These are phyloP conservation scores for Cytospora chrysosperma DNA, from an alignment of 2,329 filamentous ascomycete genomes.

Conservation along the genomic window DNA sequence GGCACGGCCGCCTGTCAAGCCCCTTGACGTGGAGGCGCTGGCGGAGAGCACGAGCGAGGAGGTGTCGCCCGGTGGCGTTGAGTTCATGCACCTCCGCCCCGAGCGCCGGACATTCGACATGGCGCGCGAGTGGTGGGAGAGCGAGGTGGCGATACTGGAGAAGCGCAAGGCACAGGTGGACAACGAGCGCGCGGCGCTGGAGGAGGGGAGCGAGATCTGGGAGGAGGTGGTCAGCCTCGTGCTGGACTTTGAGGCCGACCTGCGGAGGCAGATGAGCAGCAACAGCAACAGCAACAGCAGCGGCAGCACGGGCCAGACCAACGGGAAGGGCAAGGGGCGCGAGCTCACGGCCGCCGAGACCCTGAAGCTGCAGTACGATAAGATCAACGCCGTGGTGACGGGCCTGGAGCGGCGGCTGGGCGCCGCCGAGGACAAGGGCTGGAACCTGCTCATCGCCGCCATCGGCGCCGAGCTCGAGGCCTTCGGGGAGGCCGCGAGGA, in stretches of 20 bases:
- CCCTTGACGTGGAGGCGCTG: slow-evolving; percentile 50
- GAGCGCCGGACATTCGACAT: slow-evolving; percentile 67
- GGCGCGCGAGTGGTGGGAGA: slow-evolving; percentile 69
- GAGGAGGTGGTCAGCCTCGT: slow-evolving; percentile 59
- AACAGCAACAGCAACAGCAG: no score
- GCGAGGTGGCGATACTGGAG: slow-evolving; percentile 58
- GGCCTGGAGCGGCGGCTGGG: slow-evolving; percentile 55
- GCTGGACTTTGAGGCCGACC: slow-evolving; percentile 61
- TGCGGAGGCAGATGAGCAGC: slow-evolving; percentile 54
- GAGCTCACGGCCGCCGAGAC: slow-evolving; percentile 37
- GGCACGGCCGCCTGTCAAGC: slow-evolving; percentile 53
- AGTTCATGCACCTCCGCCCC: slow-evolving; percentile 60
- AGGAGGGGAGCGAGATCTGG: slow-evolving; percentile 68
- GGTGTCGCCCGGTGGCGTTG: slow-evolving; percentile 42
- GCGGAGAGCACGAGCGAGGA: slow-evolving; percentile 18
- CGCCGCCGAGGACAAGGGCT: slow-evolving; percentile 59
- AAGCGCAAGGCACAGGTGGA: slow-evolving; percentile 56
- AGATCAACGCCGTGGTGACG: slow-evolving; percentile 56
- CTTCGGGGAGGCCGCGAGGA: slow-evolving; percentile 34
- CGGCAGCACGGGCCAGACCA: slow-evolving; percentile 26
- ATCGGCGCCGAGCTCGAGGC: slow-evolving; percentile 61
- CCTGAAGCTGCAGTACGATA: slow-evolving; percentile 47
- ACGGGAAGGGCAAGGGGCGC: slow-evolving; percentile 32
- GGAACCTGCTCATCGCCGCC: slow-evolving; percentile 74
- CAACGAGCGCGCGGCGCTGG: slow-evolving; percentile 62